Evolutionary conservation across 768 basidiomycete species (phyloP).

Genomic region (Mycena rebaudengoi): DNA sequence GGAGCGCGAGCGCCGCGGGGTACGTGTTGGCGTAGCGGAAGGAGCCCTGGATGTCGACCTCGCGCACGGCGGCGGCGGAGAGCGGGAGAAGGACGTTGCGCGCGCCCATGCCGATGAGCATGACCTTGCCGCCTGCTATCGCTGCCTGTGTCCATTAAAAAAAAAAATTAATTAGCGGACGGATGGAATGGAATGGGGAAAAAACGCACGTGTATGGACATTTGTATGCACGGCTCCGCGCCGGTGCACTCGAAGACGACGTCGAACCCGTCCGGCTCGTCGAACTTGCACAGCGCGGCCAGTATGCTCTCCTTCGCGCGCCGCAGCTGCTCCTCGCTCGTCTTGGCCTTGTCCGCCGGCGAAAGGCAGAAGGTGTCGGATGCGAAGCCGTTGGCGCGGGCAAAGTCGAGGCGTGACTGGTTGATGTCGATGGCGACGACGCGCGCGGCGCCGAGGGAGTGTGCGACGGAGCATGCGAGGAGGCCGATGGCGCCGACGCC

Average conservation of each 20-base stretch:
- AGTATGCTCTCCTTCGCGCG: slow-evolving; percentile 67
- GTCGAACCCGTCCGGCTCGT: slow-evolving; percentile 82
- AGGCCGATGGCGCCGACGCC: slow-evolving; percentile 95
- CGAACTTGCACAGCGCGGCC: slow-evolving; percentile 62
- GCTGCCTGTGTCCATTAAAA: slow-evolving; percentile 68
- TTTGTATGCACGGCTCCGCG: slow-evolving; percentile 90
- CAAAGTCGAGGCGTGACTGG: slow-evolving; percentile 80
- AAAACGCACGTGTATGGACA: slow-evolving; percentile 83
- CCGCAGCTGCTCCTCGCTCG: slow-evolving; percentile 63
- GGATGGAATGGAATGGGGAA: slow-evolving; percentile 14
- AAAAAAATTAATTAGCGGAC: slow-evolving; percentile 25
- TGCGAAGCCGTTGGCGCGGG: slow-evolving; percentile 78
- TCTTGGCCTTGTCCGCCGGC: slow-evolving; percentile 53
- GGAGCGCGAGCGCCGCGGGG: slow-evolving; percentile 81
- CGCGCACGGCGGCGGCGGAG: slow-evolving; percentile 81
- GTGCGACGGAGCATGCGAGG: slow-evolving; percentile 84
- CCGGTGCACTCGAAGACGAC: slow-evolving; percentile 96
- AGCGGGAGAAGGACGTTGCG: slow-evolving; percentile 85
- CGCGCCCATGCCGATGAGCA: slow-evolving; percentile 96
- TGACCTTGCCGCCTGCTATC: slow-evolving; percentile 85
- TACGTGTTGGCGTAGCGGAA: slow-evolving; percentile 95
- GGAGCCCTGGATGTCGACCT: slow-evolving; percentile 92
- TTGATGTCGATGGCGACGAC: slow-evolving; percentile 90
- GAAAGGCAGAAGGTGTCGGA: slow-evolving; percentile 76
- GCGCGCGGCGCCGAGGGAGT: slow-evolving; percentile 71